Evolutionary conservation across 345 rosid genomes (phyloP).

Genomic region (Acer yangbiense): DNA sequence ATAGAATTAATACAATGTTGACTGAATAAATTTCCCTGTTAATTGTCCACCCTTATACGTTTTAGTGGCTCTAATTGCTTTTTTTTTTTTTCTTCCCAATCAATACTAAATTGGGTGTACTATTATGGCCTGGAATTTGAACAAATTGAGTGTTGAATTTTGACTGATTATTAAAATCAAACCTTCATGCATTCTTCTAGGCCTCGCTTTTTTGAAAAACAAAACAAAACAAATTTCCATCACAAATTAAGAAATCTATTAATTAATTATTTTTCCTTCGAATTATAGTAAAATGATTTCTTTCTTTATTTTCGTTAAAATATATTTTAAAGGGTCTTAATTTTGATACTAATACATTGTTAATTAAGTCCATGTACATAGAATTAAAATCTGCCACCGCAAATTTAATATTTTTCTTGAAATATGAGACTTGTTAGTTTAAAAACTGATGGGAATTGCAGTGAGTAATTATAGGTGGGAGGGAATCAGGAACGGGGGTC

Average conservation of each 20-base stretch:
- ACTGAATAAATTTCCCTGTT: background rate
- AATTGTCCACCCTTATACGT: background rate
- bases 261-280: background rate
- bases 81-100: background rate
- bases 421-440: background rate
- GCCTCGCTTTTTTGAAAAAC: background rate
- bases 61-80: slow-evolving; percentile 10
- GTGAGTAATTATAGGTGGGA: background rate
- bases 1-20: background rate
- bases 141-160: background rate
- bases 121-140: background rate
- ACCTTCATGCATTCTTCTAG: background rate
- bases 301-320: no score
- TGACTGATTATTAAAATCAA: background rate
- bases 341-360: background rate
- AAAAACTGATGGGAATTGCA: background rate
- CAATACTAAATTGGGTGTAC: background rate
- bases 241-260: background rate
- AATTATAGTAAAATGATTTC: background rate
- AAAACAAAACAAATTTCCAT: background rate
- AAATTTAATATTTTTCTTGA: background rate
- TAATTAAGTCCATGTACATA: no score
- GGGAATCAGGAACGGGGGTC: background rate
- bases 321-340: no score
- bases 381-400: no score